Evolutionary conservation across 2,329 filamentous ascomycete genomes (phyloP), one percentile per base, ranked within the genome.

Genomic region (Talaromyces funiculosus): DNA sequence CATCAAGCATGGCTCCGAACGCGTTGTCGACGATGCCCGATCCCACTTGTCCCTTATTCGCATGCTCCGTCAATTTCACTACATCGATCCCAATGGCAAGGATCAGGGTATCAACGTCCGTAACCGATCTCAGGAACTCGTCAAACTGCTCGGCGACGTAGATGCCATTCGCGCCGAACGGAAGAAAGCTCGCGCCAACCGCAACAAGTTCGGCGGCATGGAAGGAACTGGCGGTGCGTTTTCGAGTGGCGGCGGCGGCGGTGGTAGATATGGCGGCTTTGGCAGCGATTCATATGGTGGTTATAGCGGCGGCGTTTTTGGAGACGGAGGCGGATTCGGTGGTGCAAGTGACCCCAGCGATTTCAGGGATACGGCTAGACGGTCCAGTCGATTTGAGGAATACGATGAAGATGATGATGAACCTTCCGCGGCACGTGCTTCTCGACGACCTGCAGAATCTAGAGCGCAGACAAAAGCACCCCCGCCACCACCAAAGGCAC

Each of bases 21-120:
- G 94, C 59, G 94, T 99, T 38, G 93, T 99, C 66, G 94, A 99
- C 76, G 94, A 99, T 77, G 94, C 94, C 61, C 87, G 94, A 68
- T 92, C 92, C 61, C 94, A 99, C 75, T 86, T 99, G 63, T 95
- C 93, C 16, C 86, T 97, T 9, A 84, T 99, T 62, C 96, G 97
- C 78, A 99, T 99, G 94, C 85, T 99, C 60, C 90, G 92, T 61
- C 94, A 99, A 75, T 99, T 99, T 77, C 94, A 99, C 78, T 99
- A 83, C 77, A 97, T 99, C 75, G 85, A 99, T 72, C 83, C 85
- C 73, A 97, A 97, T 75, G 94, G 94, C 74, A 99, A 99, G 77
- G 94, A 99, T 72, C 94, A 99, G 76, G 94, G 94, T 63, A 86
- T 99, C 76, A 99, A 99, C 72, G 94, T 99, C 62, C 89, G 94